Conservation (phyloP, 352 stramenopile species). For the Globisporangium okanoganense region DNA sequence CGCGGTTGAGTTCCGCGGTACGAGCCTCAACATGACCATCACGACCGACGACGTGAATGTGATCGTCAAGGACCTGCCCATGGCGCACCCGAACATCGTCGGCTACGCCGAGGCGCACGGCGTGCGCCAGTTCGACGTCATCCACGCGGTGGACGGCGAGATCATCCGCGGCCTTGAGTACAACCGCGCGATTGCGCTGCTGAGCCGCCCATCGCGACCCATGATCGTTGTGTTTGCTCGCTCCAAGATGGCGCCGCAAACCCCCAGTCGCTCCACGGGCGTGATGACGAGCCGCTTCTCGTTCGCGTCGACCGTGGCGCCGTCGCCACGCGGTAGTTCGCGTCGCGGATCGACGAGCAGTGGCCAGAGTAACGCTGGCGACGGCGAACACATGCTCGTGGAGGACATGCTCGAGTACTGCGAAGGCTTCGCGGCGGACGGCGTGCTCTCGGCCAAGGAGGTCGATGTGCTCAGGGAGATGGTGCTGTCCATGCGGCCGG, state of each 20-base stretch:
- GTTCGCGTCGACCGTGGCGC: slow-evolving; percentile 66
- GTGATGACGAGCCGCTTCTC: slow-evolving; percentile 64
- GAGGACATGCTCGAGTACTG: slow-evolving; percentile 88
- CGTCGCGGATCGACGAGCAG: slow-evolving; percentile 44
- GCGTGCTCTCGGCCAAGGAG: slow-evolving; percentile 56
- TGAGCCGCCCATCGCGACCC: slow-evolving; percentile 56
- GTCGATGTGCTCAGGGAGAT: slow-evolving; percentile 76
- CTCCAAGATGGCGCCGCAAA: slow-evolving; percentile 57
- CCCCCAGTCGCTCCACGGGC: slow-evolving; percentile 45
- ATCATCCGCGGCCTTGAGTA: slow-evolving; percentile 79
- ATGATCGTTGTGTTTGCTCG: slow-evolving; percentile 83
- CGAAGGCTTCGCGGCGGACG: slow-evolving; percentile 49
- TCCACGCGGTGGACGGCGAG: slow-evolving; percentile 77
- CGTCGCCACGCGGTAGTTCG: slow-evolving; percentile 42
- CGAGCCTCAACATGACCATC: slow-evolving; percentile 86
- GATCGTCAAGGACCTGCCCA: slow-evolving; percentile 81
- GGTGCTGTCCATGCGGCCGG: slow-evolving; percentile 67
- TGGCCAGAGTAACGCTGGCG: slow-evolving; percentile 38
- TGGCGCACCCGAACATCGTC: slow-evolving; percentile 79
- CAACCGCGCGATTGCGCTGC: slow-evolving; percentile 72
- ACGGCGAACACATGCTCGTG: slow-evolving; percentile 62
- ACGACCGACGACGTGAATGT: slow-evolving; percentile 83
- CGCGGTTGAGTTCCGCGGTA: slow-evolving; percentile 73
- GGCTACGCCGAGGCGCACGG: slow-evolving; percentile 79
- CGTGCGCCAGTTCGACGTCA: slow-evolving; percentile 73